Evolutionary conservation across 345 rosid species (phyloP), one percentile per base, ranked within the genome.

Genomic region (Moringa oleifera): DNA sequence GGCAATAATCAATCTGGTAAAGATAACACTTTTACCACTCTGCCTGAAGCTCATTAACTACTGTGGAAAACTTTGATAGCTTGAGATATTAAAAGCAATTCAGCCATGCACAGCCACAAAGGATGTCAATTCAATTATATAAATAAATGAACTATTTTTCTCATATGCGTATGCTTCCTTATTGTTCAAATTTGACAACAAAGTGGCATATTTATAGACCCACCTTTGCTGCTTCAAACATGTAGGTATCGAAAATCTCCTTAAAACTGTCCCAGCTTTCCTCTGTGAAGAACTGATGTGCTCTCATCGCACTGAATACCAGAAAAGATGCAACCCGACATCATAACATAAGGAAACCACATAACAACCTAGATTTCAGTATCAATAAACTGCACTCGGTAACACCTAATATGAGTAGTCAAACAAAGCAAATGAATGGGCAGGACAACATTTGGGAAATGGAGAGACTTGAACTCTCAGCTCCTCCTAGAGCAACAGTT

Each of bases 401-500:
- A n/a, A n/a, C n/a, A n/a, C 51, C 51, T 49, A 49, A 25, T 18
- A 25, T n/a, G 59, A 57, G 41, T 33, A n/a, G 56, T 28, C 46
- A 21, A 41, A 55, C 51, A 49, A 70, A 60, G 50, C 57, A 63
- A 36, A 53, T 3, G 18, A 63, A 64, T 22, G 53, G 60, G 53
- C 62, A 59, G 24, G 19, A 64, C 51, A 25, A 61, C 62, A 70
- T 65, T 80, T 76, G 93, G 96, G 96, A 82, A 82, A 89, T 84
- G 96, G 93, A 89, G 93, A 89, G 96, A 84, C 75, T 89, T 78
- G 99, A 94, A 94, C 99, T 94, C 97, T 86, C 97, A 90, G 83
- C 95, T 88, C 81, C 74, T 75, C 75, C 78, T 68, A 73, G 85
- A 88, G 84, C 89, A 79, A 90, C 95, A 94, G 97, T 83, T 73